Conservation (phyloP, 768 basidiomycete genomes). For the Lentinula sp. region DNA sequence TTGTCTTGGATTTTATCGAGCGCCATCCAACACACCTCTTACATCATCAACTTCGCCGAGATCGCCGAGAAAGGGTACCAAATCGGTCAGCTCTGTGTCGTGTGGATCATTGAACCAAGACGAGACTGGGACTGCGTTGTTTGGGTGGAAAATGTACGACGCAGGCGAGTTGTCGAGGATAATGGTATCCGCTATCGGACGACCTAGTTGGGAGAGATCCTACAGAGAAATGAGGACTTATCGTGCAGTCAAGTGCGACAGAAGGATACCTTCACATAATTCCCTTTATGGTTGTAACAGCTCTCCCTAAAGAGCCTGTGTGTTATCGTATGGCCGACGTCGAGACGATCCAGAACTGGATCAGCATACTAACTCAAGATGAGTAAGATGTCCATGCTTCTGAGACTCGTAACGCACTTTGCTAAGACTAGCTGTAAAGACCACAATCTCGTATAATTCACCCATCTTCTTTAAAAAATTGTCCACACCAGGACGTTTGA, state of each 20-base stretch:
- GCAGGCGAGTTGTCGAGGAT: constrained; percentile 99
- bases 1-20: constrained; percentile 40
- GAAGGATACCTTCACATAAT: constrained; percentile 89
- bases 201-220: constrained; percentile 96
- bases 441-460: constrained; percentile 95
- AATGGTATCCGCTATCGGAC: constrained; percentile 89
- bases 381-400: neutral
- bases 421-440: constrained; percentile 96
- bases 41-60: constrained; percentile 83
- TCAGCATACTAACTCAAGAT: constrained; percentile 77
- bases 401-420: constrained; percentile 53
- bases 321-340: constrained; percentile 85
- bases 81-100: constrained; percentile 94
- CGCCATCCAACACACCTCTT: constrained; percentile 84
- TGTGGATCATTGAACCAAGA: constrained; percentile 99
- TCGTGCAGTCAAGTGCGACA: constrained; percentile 10
- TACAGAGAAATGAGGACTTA: constrained; percentile 23
- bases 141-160: constrained; percentile 98
- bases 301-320: constrained; percentile 96
- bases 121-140: constrained; percentile 98
- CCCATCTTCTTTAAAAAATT: constrained; percentile 98
- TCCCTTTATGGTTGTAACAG: constrained; percentile 98
- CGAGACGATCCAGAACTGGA: constrained; percentile 95
- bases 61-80: constrained; percentile 92
- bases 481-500: constrained; percentile 98